Percentiles rank a stretch among this genome's conserved stretches.
These are phyloP conservation scores for Malus orientalis DNA, from an alignment of 306 rosid species.

Conservation along the genomic window DNA sequence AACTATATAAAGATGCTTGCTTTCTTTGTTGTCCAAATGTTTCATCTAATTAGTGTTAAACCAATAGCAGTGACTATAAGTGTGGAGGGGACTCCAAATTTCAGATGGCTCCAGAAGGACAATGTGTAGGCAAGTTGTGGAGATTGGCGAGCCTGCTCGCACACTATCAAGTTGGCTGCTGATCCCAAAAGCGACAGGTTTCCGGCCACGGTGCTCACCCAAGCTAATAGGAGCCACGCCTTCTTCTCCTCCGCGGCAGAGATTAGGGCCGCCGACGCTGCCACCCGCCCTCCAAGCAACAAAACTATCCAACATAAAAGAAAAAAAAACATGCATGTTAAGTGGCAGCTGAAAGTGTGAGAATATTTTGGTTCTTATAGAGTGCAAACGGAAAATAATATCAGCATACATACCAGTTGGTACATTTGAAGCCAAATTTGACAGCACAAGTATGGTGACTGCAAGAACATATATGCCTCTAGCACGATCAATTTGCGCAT, in stretches of 20 bases:
- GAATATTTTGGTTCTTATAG: neutral
- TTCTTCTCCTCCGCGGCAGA: slow-evolving; percentile 51
- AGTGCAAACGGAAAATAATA: neutral
- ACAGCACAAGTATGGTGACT: slow-evolving; percentile 55
- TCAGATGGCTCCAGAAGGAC: slow-evolving; percentile 80
- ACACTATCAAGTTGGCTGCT: slow-evolving; percentile 87
- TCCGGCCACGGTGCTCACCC: slow-evolving; percentile 85
- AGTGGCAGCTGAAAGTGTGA: neutral
- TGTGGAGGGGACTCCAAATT: slow-evolving; percentile 84
- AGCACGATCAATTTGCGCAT: slow-evolving; percentile 43
- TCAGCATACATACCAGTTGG: slow-evolving; percentile 56
- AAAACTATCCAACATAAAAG: slow-evolving; percentile 35
- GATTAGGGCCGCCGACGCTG: slow-evolving; percentile 65
- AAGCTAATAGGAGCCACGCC: slow-evolving; percentile 84
- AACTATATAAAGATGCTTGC: too few species aligned
- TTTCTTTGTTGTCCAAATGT: too few species aligned
- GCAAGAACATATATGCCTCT: slow-evolving; percentile 60
- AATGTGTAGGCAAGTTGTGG: slow-evolving; percentile 55
- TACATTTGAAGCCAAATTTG: slow-evolving; percentile 89
- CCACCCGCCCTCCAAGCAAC: slow-evolving; percentile 73
- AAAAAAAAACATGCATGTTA: neutral
- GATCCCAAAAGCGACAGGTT: slow-evolving; percentile 74
- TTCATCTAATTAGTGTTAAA: slow-evolving; percentile 59
- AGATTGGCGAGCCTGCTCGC: slow-evolving; percentile 82
- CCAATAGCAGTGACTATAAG: slow-evolving; percentile 70